Evolutionary conservation across 2,329 filamentous ascomycete species (phyloP).

Genomic region (Alternaria conjuncta): DNA sequence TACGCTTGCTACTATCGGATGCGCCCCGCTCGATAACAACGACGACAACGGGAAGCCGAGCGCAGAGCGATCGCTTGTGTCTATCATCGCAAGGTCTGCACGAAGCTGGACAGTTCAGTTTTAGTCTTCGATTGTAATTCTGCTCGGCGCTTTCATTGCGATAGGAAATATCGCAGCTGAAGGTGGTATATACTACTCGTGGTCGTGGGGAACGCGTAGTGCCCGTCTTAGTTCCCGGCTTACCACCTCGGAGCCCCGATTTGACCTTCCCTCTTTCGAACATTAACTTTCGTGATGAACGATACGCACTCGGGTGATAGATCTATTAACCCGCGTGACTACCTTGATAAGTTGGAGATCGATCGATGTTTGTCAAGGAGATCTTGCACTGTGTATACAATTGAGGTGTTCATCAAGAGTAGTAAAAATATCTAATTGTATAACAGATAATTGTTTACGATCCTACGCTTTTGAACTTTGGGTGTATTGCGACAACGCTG

Average conservation of each 20-base stretch:
- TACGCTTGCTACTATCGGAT: constrained; percentile 2
- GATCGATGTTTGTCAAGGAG: background rate
- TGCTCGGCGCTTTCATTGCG: background rate
- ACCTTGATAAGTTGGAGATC: background rate
- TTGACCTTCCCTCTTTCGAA: background rate
- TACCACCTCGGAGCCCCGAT: background rate
- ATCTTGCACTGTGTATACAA: background rate
- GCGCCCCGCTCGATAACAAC: background rate
- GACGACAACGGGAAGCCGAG: background rate
- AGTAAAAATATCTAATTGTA: background rate
- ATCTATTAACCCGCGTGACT: background rate
- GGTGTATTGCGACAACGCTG: background rate
- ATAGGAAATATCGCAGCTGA: background rate
- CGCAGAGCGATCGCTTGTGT: no score
- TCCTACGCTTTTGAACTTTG: background rate
- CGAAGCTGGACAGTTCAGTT: no score
- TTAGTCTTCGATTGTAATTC: no score
- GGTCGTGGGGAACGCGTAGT: background rate
- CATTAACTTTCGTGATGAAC: background rate
- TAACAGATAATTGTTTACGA: background rate
- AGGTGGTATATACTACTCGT: background rate
- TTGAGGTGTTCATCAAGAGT: background rate
- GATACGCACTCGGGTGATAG: background rate
- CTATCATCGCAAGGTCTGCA: background rate
- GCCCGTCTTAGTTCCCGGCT: background rate